phyloP scores from a whole-genome alignment of 2,329 filamentous ascomycete genomes.

The Myriosclerotinia curreyana region DNA sequence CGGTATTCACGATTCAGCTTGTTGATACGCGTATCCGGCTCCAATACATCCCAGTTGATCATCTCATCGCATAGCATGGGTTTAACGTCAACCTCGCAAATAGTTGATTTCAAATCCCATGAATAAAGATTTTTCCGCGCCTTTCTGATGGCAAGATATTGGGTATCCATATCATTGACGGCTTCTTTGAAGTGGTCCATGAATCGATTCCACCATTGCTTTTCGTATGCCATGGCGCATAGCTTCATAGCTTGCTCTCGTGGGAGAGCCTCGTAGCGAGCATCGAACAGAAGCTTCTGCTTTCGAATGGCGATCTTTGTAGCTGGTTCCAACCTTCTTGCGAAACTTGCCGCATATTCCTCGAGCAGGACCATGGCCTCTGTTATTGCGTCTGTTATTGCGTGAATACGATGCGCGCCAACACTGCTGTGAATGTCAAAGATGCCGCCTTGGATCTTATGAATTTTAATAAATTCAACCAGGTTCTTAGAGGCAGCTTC shows the following conservation, averaged over 20 bases:
- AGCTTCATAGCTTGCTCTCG: background rate
- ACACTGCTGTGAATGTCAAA: background rate
- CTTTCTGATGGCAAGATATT: background rate
- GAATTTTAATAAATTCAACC: background rate
- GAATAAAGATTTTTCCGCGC: background rate
- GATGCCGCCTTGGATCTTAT: background rate
- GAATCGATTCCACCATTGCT: background rate
- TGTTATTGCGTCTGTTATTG: background rate
- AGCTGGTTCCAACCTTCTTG: background rate
- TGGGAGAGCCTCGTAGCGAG: background rate
- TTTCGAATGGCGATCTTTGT: background rate
- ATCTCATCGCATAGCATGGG: background rate
- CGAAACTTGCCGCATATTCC: background rate
- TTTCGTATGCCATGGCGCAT: background rate
- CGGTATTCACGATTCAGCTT: background rate
- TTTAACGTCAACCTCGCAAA: background rate
- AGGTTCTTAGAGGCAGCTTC: background rate
- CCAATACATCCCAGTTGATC: background rate
- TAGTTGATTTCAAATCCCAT: background rate
- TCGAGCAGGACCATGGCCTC: background rate
- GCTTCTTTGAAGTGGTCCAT: background rate
- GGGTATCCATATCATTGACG: background rate
- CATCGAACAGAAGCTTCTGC: background rate
- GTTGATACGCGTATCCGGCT: background rate
- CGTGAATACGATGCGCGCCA: accelerated